Conservation (phyloP, 129 eudicot genomes). For the Tagetes erecta region DNA sequence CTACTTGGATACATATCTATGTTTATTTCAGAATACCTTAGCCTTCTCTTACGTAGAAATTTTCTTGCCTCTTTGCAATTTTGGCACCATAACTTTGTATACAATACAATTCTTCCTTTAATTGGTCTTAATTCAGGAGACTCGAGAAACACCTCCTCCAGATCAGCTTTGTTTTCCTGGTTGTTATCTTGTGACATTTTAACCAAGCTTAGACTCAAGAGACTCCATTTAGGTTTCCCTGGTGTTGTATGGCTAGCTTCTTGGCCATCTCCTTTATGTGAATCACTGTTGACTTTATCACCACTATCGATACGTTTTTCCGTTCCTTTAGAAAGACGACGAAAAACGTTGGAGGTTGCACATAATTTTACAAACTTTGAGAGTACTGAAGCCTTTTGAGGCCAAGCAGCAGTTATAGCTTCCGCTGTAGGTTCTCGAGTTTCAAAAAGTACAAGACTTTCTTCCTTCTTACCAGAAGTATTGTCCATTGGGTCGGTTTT, state of each 20-base stretch:
- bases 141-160: slow-evolving; percentile 30
- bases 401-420: slow-evolving; percentile 40
- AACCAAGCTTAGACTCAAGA: slow-evolving; percentile 34
- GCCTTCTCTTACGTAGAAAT: slow-evolving; percentile 48
- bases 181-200: slow-evolving; percentile 33
- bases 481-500: slow-evolving; percentile 19
- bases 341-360: slow-evolving; percentile 51
- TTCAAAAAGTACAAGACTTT: slow-evolving; percentile 47
- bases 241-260: background rate
- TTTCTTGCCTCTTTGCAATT: slow-evolving; percentile 54
- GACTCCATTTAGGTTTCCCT: slow-evolving; percentile 39
- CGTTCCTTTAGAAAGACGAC: slow-evolving; percentile 46
- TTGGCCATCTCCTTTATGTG: slow-evolving; percentile 23
- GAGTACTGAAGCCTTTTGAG: slow-evolving; percentile 52
- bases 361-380: slow-evolving; percentile 42
- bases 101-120: slow-evolving; percentile 61
- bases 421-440: slow-evolving; percentile 48
- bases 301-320: slow-evolving; percentile 33
- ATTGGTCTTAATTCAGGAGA: slow-evolving; percentile 38
- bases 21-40: slow-evolving; percentile 63
- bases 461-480: slow-evolving; percentile 37
- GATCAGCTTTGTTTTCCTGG: slow-evolving; percentile 37
- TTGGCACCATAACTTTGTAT: slow-evolving; percentile 60
- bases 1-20: slow-evolving; percentile 65
- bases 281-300: slow-evolving; percentile 32